Percentiles rank a stretch among this genome's conserved stretches.
Conservation (phyloP, 2,329 filamentous ascomycete genomes). For the Aureobasidium vineae region DNA sequence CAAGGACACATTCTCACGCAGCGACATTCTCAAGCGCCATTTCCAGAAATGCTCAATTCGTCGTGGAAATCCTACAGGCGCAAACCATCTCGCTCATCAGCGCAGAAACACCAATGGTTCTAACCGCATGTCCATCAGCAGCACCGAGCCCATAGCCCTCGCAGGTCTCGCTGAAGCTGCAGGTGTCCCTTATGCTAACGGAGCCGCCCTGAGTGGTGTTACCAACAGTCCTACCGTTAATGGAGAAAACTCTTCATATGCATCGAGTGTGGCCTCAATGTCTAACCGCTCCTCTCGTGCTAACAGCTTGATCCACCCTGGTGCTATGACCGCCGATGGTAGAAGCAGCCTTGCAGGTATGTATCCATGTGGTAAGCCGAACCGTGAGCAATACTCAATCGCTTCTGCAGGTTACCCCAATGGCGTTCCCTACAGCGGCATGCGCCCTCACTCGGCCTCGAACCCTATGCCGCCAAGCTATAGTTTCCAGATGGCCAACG, state of each 20-base stretch:
- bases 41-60: slow-evolving; percentile 99
- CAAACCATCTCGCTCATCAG: slow-evolving; percentile 83
- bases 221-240: slow-evolving; percentile 40
- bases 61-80: slow-evolving; percentile 91
- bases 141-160: slow-evolving; percentile 40
- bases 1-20: slow-evolving; percentile 96
- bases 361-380: slow-evolving; percentile 34
- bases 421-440: slow-evolving; percentile 36
- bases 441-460: slow-evolving; percentile 33
- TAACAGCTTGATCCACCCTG: slow-evolving; percentile 50
- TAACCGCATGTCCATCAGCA: slow-evolving; percentile 39
- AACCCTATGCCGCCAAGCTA: slow-evolving; percentile 37
- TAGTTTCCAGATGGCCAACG: slow-evolving; percentile 34
- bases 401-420: slow-evolving; percentile 32
- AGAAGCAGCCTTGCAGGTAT: slow-evolving; percentile 30
- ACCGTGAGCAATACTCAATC: slow-evolving; percentile 35
- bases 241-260: slow-evolving; percentile 37
- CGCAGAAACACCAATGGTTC: slow-evolving; percentile 48
- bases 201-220: slow-evolving; percentile 31
- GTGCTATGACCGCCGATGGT: slow-evolving; percentile 31
- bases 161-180: slow-evolving; percentile 38
- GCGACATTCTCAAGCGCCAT: slow-evolving; percentile 97
- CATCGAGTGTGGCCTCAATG: slow-evolving; percentile 43
- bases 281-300: slow-evolving; percentile 51
- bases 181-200: slow-evolving; percentile 34